A percentile compares a stretch with the other conserved stretches of the same genome.
These are phyloP conservation scores for Colletotrichum somersetense DNA, from an alignment of 2,329 filamentous ascomycete genomes.

Conservation along the genomic window DNA sequence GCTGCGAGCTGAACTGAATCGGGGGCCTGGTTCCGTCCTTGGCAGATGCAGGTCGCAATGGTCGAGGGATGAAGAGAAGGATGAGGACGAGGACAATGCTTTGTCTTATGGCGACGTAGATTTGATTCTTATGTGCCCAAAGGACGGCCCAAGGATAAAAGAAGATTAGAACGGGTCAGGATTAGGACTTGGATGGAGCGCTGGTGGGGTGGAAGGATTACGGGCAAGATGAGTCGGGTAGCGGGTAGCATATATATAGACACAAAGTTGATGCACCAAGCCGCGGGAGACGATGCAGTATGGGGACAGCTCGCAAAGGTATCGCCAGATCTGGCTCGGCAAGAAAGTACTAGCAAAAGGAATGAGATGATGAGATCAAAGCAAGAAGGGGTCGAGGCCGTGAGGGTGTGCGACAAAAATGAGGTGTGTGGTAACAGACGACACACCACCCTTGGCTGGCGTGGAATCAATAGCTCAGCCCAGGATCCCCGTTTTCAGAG, in stretches of 20 bases:
- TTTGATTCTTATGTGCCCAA: slow-evolving; percentile 4
- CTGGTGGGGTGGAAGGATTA: slow-evolving; percentile 35
- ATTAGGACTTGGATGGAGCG: slow-evolving; percentile 3
- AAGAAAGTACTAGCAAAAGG: slow-evolving; percentile 28
- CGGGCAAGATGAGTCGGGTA: slow-evolving; percentile 28
- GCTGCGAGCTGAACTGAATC: slow-evolving; percentile 12
- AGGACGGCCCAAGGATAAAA: slow-evolving; percentile 12
- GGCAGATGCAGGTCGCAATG: slow-evolving; percentile 29
- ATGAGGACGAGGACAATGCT: slow-evolving; percentile 20
- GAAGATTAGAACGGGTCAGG: slow-evolving; percentile 23
- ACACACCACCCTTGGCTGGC: slow-evolving; percentile 33
- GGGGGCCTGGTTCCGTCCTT: slow-evolving; percentile 19
- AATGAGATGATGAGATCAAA: slow-evolving; percentile 38
- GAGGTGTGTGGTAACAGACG: slow-evolving; percentile 32
- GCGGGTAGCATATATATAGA: slow-evolving; percentile 40
- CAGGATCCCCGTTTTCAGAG: slow-evolving; percentile 37
- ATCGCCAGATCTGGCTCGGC: slow-evolving; percentile 40
- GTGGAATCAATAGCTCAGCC: slow-evolving; percentile 34
- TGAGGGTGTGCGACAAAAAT: slow-evolving; percentile 34
- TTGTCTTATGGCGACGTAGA: slow-evolving; percentile 21
- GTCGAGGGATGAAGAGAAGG: slow-evolving; percentile 24
- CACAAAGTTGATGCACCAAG: slow-evolving; percentile 30
- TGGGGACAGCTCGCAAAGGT: slow-evolving; percentile 28
- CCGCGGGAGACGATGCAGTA: slow-evolving; percentile 34
- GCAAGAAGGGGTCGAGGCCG: slow-evolving; percentile 32